Base-by-base conservation (phyloP, 306 rosid genomes). In the Cucurbita maxima region DNA sequence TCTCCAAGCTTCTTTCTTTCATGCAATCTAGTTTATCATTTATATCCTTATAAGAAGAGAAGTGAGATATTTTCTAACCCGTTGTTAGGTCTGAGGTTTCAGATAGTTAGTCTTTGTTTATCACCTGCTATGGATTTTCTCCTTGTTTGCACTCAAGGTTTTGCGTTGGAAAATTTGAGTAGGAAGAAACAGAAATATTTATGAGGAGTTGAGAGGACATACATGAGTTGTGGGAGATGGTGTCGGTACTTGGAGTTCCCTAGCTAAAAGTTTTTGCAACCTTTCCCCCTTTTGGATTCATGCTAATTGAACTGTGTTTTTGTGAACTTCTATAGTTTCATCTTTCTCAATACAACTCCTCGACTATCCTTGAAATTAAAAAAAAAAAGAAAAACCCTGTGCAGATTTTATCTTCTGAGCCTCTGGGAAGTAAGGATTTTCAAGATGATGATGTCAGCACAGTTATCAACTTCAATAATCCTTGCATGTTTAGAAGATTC, bases 371-470 rank as follows among this genome's bases (percentile, higher is more conserved):
- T 18, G 25, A 18, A 63, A 41, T 8, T 5, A n/a, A 41, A 40
- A 30, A 30, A 30, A 30, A 30, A 30, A 30, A 3, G 2, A 30
- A 30, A n/a, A 13, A 40, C 8, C 13, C 47, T 48, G n/a, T 72
- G 73, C 55, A 88, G 89, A 80, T 89, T 85, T 89, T 91, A 3
- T 78, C 86, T 56, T 81, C 90, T 59, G 79, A 91, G 75, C 96
- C 96, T 66, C 85, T 87, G 22, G 97, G 83, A 60, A 81, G 82
- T 15, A 78, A 89, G 85, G 96, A 88, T 22, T 95, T 94, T 70
- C 81, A 70, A 67, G 99, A 97, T 5, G 96, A 88, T 38, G 96
- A 94, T 72, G 88, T 77, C 36, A 89, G 84, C 52, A 89, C 83
- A 60, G 87, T 91, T 10, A 60, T 83, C 58, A 84, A 22, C 52